Percentiles rank a stretch among this genome's conserved stretches.
Conservation (phyloP, 257 asterid species). For the Plantago major region DNA sequence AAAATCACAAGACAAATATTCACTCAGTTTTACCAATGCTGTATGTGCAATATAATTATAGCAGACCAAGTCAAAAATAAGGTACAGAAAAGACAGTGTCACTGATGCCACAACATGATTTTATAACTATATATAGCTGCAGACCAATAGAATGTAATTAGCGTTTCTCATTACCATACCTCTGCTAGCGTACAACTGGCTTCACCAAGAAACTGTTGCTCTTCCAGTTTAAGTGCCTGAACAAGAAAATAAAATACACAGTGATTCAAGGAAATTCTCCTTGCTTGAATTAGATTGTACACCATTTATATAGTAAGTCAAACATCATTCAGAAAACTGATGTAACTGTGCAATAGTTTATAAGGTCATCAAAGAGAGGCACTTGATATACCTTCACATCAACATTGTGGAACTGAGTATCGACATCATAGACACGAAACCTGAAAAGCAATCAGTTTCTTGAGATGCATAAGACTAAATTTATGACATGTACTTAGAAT, state of each 20-base stretch:
- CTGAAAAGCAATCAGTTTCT: constrained; percentile 43
- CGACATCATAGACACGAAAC: constrained; percentile 87
- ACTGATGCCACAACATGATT: constrained; percentile 13
- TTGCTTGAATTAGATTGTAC: constrained; percentile 5
- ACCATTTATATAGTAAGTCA: not conserved
- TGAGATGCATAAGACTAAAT: constrained; percentile 21
- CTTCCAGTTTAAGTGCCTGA: constrained; percentile 70
- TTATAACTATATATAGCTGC: constrained; percentile 7
- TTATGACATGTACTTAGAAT: constrained; percentile 19
- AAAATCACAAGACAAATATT: constrained; percentile 5
- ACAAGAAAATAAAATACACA: constrained; percentile 17
- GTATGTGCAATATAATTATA: not conserved
- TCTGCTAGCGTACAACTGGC: constrained; percentile 78
- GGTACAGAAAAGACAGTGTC: not conserved
- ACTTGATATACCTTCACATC: constrained; percentile 63
- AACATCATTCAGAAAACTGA: constrained; percentile 1
- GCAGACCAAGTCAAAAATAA: too few species aligned
- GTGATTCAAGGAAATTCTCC: not conserved
- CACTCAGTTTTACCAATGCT: too few species aligned
- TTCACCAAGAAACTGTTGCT: constrained; percentile 98
- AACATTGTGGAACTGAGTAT: constrained; percentile 68
- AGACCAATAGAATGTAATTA: constrained; percentile 12
- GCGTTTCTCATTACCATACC: constrained; percentile 42
- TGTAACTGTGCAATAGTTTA: constrained; percentile 4
- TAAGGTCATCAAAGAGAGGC: constrained; percentile 13